Conservation (phyloP, 2,329 filamentous ascomycete genomes). For the Aspergillus sp. region DNA sequence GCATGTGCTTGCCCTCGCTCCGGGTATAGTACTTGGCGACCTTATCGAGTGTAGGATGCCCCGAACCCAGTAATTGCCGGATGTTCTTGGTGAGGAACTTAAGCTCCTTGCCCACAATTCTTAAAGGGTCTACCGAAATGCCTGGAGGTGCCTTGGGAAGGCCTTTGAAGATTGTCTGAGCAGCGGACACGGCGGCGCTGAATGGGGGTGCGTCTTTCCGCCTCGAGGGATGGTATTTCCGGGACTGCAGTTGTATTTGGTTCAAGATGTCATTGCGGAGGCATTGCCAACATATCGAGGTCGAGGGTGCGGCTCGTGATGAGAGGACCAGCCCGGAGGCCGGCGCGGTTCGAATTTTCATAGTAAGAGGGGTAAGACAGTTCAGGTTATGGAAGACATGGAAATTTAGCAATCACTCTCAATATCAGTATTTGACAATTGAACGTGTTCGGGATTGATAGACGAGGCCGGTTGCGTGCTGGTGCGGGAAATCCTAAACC, state of each 20-base stretch:
- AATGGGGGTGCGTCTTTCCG: slow-evolving; percentile 36
- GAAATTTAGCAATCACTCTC: background rate
- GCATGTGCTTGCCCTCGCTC: slow-evolving; percentile 92
- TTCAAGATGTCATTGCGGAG: slow-evolving; percentile 29
- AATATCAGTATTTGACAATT: background rate
- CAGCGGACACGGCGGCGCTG: slow-evolving; percentile 45
- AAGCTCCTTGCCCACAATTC: slow-evolving; percentile 91
- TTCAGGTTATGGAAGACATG: background rate
- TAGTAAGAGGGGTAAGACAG: slow-evolving; percentile 5
- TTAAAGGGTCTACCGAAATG: slow-evolving; percentile 77
- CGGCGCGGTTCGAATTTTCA: slow-evolving; percentile 33
- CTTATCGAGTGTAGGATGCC: slow-evolving; percentile 87
- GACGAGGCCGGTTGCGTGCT: background rate
- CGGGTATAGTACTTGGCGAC: slow-evolving; percentile 98
- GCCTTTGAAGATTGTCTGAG: slow-evolving; percentile 44
- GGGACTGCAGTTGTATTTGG: slow-evolving; percentile 20
- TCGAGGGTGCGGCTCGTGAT: slow-evolving; percentile 22
- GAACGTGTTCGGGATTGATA: background rate
- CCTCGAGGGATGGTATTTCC: slow-evolving; percentile 35
- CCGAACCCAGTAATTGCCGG: slow-evolving; percentile 82
- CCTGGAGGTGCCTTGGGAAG: slow-evolving; percentile 39
- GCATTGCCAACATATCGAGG: slow-evolving; percentile 36
- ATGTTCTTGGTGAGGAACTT: slow-evolving; percentile 93
- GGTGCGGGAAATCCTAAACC: background rate
- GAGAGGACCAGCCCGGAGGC: slow-evolving; percentile 31